Evolutionary conservation across 2,329 filamentous ascomycete species (phyloP).

Genomic region (Calonectria ilicicola): DNA sequence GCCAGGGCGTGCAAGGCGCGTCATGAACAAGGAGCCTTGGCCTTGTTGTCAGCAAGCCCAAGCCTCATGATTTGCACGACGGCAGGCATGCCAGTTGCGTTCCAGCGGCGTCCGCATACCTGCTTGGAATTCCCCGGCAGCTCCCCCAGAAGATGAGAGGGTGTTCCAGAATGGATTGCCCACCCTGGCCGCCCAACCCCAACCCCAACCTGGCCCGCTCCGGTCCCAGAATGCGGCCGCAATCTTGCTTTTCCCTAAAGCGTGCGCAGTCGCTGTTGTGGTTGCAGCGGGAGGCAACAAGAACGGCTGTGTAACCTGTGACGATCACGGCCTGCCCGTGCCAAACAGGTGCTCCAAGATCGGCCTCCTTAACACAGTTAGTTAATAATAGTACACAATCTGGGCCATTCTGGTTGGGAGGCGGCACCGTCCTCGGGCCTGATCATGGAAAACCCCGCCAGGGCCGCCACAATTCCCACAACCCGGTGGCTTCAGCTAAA

Average conservation of each 20-base stretch:
- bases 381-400: constrained; percentile 13
- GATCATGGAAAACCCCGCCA: constrained; percentile 26
- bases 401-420: background rate
- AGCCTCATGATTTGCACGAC: constrained; percentile 15
- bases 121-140: constrained; percentile 12
- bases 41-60: constrained; percentile 4
- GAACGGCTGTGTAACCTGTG: background rate
- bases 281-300: background rate
- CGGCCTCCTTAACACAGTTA: background rate
- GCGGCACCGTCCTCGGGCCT: constrained; percentile 2
- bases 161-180: constrained; percentile 5
- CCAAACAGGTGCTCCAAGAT: background rate
- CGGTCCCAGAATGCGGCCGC: constrained; percentile 9
- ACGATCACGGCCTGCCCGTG: background rate
- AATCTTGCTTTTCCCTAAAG: constrained; percentile 2
- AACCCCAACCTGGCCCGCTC: constrained; percentile 5
- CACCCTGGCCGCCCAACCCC: constrained; percentile 1
- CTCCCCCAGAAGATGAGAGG: constrained; percentile 10
- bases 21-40: constrained; percentile 9
- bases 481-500: constrained; percentile 30
- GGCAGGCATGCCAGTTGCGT: constrained; percentile 22
- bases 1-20: constrained; percentile 3
- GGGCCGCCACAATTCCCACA: constrained; percentile 29
- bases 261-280: background rate
- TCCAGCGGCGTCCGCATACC: constrained; percentile 21